Evolutionary conservation across 306 rosid species (phyloP).

Genomic region (Glycine soja): DNA sequence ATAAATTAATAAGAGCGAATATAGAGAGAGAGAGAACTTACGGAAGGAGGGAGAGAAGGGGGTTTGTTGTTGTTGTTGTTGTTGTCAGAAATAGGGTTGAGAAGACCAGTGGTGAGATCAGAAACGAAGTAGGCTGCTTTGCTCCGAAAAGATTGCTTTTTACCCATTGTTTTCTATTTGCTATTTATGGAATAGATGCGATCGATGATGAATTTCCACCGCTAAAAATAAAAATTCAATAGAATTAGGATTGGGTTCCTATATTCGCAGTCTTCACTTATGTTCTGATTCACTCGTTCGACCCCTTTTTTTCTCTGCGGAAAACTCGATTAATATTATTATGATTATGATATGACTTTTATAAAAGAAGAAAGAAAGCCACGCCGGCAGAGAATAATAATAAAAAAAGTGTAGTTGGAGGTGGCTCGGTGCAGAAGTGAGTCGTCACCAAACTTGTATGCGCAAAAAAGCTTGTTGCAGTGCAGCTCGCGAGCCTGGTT

Average conservation of each 20-base stretch:
- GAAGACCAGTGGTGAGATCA: slow-evolving; percentile 86
- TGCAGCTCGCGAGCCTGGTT: neutral
- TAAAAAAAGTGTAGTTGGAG: neutral
- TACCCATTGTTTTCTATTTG: slow-evolving; percentile 55
- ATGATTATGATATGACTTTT: neutral
- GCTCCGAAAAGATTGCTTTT: slow-evolving; percentile 73
- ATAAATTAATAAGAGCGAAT: neutral
- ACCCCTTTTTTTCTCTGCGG: slow-evolving; percentile 13
- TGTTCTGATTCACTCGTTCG: slow-evolving; percentile 20
- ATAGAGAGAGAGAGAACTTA: slow-evolving; percentile 43
- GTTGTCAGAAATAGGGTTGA: slow-evolving; percentile 84
- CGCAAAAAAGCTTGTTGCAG: neutral
- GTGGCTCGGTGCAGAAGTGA: slow-evolving; percentile 24
- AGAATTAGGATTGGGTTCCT: neutral
- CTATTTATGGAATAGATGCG: slow-evolving; percentile 13
- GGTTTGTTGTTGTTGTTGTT: slow-evolving; percentile 46
- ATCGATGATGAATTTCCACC: slow-evolving; percentile 46
- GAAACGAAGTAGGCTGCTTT: slow-evolving; percentile 86
- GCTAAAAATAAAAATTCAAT: neutral
- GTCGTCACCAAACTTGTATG: neutral
- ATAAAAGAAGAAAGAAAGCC: neutral
- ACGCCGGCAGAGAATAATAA: neutral
- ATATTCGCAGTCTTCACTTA: neutral
- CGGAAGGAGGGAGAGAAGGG: slow-evolving; percentile 55
- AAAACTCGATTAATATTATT: neutral